These are phyloP conservation scores for Rasamsonia emersonii DNA, from an alignment of 2,329 filamentous ascomycete species.

Conservation along the genomic window DNA sequence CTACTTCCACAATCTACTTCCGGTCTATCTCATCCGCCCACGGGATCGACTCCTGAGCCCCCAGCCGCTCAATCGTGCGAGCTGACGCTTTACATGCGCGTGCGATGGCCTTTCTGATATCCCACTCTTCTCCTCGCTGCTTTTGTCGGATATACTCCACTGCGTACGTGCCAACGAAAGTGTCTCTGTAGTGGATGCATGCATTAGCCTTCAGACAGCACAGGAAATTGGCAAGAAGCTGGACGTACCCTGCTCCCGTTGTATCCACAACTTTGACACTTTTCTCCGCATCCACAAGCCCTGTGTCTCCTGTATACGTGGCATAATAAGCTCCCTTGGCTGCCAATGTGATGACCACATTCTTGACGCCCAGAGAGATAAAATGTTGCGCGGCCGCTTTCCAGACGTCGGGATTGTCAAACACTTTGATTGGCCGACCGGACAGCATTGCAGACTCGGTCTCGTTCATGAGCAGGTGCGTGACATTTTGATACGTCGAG, in stretches of 20 bases:
- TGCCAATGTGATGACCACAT: background rate
- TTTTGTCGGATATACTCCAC: conserved; percentile 11
- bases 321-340: conserved; percentile 1
- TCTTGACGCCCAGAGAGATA: background rate
- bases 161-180: conserved; percentile 13
- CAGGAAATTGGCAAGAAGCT: background rate
- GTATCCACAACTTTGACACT: conserved; percentile 9
- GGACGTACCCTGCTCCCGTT: conserved; percentile 10
- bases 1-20: too few relatives aligned
- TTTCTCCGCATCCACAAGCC: conserved; percentile 1
- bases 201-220: background rate
- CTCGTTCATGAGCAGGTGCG: conserved; percentile 11
- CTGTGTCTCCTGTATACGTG: background rate
- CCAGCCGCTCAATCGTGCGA: conserved; percentile 5
- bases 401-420: background rate
- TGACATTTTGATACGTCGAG: conserved; percentile 6
- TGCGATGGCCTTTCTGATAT: conserved; percentile 8
- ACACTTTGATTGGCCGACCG: conserved; percentile 2
- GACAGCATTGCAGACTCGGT: conserved; percentile 9
- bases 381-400: background rate
- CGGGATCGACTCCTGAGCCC: conserved; percentile 10
- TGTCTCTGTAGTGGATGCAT: conserved; percentile 6
- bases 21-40: conserved; percentile 13
- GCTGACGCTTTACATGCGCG: conserved; percentile 10
- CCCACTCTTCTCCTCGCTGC: conserved; percentile 6